Evolutionary conservation across 306 rosid species (phyloP).

Genomic region (Vigna nakashimae): DNA sequence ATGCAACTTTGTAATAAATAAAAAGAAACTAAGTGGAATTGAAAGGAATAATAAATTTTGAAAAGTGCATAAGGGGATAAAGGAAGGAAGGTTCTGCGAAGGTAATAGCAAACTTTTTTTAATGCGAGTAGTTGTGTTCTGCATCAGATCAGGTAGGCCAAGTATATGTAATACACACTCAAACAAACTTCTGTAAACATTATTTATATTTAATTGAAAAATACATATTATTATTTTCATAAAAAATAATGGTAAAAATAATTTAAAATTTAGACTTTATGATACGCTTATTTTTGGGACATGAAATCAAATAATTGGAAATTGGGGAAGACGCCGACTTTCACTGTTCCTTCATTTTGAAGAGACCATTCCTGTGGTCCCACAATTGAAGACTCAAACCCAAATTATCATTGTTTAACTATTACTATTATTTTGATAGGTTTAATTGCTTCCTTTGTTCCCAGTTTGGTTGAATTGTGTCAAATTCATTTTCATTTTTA

Average conservation of each 20-base stretch:
- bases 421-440: too few relatives aligned
- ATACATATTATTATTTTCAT: too few relatives aligned
- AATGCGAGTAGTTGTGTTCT: too few relatives aligned
- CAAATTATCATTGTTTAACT: background rate
- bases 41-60: background rate
- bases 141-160: too few relatives aligned
- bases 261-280: too few relatives aligned
- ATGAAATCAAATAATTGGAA: background rate
- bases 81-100: constrained; percentile 16
- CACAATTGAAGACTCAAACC: background rate
- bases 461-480: too few relatives aligned
- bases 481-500: too few relatives aligned
- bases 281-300: background rate
- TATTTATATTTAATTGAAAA: too few relatives aligned
- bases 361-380: background rate
- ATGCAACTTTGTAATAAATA: too few relatives aligned
- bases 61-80: background rate
- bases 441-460: too few relatives aligned
- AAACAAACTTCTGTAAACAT: too few relatives aligned
- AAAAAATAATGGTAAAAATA: too few relatives aligned
- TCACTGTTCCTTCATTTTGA: background rate
- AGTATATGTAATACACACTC: background rate
- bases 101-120: background rate
- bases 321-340: background rate
- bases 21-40: background rate